Evolutionary conservation across 345 rosid genomes (phyloP).

Genomic region (Boechera divaricarpa): DNA sequence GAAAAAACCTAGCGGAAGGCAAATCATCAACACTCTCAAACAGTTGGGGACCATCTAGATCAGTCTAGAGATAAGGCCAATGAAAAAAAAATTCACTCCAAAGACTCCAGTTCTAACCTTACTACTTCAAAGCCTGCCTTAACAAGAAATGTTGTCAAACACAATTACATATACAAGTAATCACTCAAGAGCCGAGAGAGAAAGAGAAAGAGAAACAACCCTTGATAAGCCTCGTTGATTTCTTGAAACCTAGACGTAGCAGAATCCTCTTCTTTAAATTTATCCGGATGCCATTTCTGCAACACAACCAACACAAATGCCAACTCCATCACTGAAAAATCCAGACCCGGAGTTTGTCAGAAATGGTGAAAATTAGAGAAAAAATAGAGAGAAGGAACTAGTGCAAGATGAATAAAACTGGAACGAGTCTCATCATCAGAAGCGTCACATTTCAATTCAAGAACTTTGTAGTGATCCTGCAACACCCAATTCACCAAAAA

Average conservation of each 20-base stretch:
- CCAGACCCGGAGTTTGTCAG: neutral
- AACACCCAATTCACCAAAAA: conserved; percentile 14
- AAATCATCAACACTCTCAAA: conserved; percentile 59
- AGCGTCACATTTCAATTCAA: conserved; percentile 82
- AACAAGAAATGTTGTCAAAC: neutral
- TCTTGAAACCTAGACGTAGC: conserved; percentile 90
- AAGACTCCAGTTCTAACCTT: conserved; percentile 7
- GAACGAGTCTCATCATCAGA: conserved; percentile 88
- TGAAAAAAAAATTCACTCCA: neutral
- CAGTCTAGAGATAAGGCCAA: conserved; percentile 60
- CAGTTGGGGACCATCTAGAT: conserved; percentile 73
- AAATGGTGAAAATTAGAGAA: neutral
- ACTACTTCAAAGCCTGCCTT: neutral
- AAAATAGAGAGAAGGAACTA: conserved; percentile 49
- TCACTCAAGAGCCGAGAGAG: neutral
- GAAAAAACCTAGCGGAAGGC: conserved; percentile 87
- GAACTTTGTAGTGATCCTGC: conserved; percentile 89
- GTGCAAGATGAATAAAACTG: conserved; percentile 89
- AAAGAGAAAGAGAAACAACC: conserved; percentile 40
- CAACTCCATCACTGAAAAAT: conserved; percentile 9
- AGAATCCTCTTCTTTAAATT: conserved; percentile 64
- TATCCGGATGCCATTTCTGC: conserved; percentile 99
- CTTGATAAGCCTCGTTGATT: conserved; percentile 95
- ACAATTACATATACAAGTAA: neutral
- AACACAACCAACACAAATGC: conserved; percentile 19